Base-by-base conservation (phyloP, 2,329 filamentous ascomycete species). In the Alternaria conjuncta region DNA sequence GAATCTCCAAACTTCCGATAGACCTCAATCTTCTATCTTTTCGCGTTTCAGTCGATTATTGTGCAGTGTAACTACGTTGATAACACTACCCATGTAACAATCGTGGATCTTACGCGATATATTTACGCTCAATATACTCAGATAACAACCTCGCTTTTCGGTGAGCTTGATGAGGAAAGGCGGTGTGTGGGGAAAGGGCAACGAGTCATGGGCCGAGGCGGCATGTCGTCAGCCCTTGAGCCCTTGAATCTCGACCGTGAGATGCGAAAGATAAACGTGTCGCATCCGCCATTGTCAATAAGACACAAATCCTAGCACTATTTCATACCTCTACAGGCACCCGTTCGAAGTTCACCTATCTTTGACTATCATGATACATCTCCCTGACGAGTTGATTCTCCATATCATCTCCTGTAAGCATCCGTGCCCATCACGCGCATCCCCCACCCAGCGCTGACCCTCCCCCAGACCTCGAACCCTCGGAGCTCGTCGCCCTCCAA, bases 401-500 rank as follows among this genome's bases (percentile, higher is more conserved):
- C 77, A 81, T 11, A 80, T 84, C 49, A 68, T 83, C 47, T 76
- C 79, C 7, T 83, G 81, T 82, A 75, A 55, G 79, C 70, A 32
- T 44, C 46, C 63, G 44, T 55, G 21, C 47, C 51, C 36, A 32
- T 55, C n/a, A 53, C 60, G 54, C 49, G 45, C 32, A 13, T 28
- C 32, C 66, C 63, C 65, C 65, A 49, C 63, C 50, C 68, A 73
- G 45, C 71, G 60, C 44, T 30, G 23, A 20, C 56, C 46, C 9
- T 26, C 8, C 7, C 7, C 21, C 41, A 18, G 89, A 86, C 74
- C 86, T 94, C 66, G 84, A 87, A n/a, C 85, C 89, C 15, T 73
- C 77, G 45, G 87, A 93, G 67, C 85, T 94, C 63, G 87, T 90
- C 61, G 85, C 80, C 59, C 82, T 95, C 32, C 92, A 94, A 79